Base-by-base conservation (phyloP, 805 yeast species). In the Wickerhamiella sorbophila region DNA sequence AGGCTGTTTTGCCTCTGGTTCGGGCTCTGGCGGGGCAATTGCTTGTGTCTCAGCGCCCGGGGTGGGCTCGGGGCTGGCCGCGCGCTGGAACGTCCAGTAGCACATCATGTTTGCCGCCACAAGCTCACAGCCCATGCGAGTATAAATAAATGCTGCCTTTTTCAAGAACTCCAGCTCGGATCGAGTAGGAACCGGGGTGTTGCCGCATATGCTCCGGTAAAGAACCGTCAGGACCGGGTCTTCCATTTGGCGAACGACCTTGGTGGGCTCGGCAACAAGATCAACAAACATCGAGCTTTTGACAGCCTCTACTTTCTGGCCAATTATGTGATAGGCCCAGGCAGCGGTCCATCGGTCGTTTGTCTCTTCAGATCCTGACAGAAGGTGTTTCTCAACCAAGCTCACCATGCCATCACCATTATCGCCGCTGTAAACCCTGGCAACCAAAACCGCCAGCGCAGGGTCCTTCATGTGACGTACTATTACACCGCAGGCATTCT, bases 71-170 rank as follows among this genome's bases (percentile, higher is more conserved):
- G n/a, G n/a, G n/a, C n/a, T n/a, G n/a, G n/a, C n/a, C 36, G 34
- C 33, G 38, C 34, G 20, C 22, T 29, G 47, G 53, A 85, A 86
- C 24, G 62, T 61, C 95, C 95, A 87, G 45, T 72, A 74, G 38
- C 65, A 66, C 1, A 79, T 64, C 36, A 86, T 57, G 40, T 34
- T 27, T 18, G 21, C n/a, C 3, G 37, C 37, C 19, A 34, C 20
- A 17, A 34, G 26, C 52, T 87, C 94, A 61, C 97, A 87, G 0
- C 97, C 97, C 95, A 87, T 84, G 44, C 93, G 66, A 14, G 74
- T 68, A 53, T 85, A 82, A 46, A 85, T 78, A 31, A 70, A 63
- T 5, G 81, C 69, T 5, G 78, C 79, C 47, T 76, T 72, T 10
- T 72, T 52, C 14, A 86, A 69, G 52, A 79, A 77, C 4, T 68